Conservation (phyloP, 331 rosid species). For the Erythrophleum ivorense region DNA sequence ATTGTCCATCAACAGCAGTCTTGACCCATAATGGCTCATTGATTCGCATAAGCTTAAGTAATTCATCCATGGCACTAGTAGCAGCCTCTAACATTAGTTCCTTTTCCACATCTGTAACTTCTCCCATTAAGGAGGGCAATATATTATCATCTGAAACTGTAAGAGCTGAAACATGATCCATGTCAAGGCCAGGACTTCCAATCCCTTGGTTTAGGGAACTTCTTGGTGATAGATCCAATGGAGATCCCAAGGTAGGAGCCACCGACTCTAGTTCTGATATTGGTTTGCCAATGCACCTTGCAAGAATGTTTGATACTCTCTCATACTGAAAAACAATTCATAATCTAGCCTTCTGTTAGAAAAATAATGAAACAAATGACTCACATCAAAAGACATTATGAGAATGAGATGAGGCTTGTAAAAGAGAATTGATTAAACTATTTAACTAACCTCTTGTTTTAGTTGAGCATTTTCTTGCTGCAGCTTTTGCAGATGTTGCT, state of each 20-base stretch:
- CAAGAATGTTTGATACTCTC: constrained; percentile 44
- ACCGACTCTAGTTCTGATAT: constrained; percentile 40
- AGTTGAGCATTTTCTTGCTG: constrained; percentile 53
- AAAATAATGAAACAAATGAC: neutral
- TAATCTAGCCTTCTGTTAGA: neutral
- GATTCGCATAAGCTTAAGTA: constrained; percentile 45
- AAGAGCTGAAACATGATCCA: constrained; percentile 9
- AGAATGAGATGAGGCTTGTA: neutral
- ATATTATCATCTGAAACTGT: neutral
- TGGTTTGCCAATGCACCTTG: constrained; percentile 46
- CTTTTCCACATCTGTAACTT: constrained; percentile 46
- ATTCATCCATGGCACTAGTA: constrained; percentile 58
- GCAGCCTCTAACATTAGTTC: constrained; percentile 52
- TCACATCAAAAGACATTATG: neutral
- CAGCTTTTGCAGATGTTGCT: constrained; percentile 40
- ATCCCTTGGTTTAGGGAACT: constrained; percentile 31
- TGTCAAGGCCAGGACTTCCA: constrained; percentile 20
- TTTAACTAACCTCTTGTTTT: constrained; percentile 62
- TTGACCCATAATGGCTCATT: constrained; percentile 67
- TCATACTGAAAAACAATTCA: constrained; percentile 56
- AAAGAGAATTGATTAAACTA: neutral
- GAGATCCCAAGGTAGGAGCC: constrained; percentile 14
- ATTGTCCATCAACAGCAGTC: constrained; percentile 38
- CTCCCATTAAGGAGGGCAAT: constrained; percentile 14
- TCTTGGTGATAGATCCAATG: constrained; percentile 19